Conservation (phyloP, 2,329 filamentous ascomycete genomes). For the Fusarium paranaense region DNA sequence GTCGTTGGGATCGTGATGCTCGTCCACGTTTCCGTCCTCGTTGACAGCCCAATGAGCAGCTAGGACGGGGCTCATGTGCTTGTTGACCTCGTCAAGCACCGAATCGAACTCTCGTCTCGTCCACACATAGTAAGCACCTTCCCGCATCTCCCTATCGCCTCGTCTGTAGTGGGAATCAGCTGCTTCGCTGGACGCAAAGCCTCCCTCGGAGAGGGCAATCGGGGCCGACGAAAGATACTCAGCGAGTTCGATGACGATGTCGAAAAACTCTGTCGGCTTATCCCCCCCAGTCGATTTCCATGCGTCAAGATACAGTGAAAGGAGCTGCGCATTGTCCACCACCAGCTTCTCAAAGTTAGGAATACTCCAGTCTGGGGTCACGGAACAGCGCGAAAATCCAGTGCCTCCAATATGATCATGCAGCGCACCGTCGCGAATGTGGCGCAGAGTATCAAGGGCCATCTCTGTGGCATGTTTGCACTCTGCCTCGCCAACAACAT, state of each 20-base stretch:
- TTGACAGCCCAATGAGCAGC: constrained; percentile 88
- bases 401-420: constrained; percentile 66
- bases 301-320: constrained; percentile 87
- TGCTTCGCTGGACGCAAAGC: constrained; percentile 89
- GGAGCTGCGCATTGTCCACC: constrained; percentile 88
- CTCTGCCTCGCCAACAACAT: constrained; percentile 88
- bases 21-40: constrained; percentile 86
- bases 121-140: constrained; percentile 97
- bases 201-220: constrained; percentile 75
- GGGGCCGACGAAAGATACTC: constrained; percentile 84
- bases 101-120: constrained; percentile 86
- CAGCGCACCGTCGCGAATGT: constrained; percentile 71
- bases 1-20: constrained; percentile 87
- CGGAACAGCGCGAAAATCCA: constrained; percentile 80
- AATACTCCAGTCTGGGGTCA: constrained; percentile 91
- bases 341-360: constrained; percentile 99
- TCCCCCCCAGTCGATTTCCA: constrained; percentile 70
- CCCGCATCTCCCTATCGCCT: constrained; percentile 84
- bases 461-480: constrained; percentile 80
- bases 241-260: constrained; percentile 83
- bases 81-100: constrained; percentile 65
- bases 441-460: constrained; percentile 82
- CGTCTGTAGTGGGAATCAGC: constrained; percentile 83
- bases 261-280: constrained; percentile 77
- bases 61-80: constrained; percentile 76